Base-by-base conservation (phyloP, 1,284 basidiomycete species). In the Vanrija pseudolonga region DNA sequence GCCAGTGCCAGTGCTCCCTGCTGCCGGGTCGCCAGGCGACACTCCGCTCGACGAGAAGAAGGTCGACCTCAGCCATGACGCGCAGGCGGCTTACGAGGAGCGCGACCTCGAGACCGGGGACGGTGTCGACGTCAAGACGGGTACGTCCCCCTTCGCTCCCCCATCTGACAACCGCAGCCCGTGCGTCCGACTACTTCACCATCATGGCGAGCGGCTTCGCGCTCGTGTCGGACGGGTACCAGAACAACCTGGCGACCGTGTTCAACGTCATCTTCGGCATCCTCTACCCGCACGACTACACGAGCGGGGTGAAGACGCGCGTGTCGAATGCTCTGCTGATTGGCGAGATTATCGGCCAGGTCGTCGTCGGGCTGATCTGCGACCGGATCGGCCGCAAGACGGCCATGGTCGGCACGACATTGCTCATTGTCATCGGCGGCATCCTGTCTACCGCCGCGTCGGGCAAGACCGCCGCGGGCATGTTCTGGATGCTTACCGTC, bases 401-500 rank as follows among this genome's bases (percentile, higher is more conserved):
- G 19, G 86, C 85, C 9, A 80, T 89, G 48, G 83, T 89, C 18
- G 68, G 80, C 28, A 88, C 88, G 4, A 90, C 88, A 0, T 62
- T 83, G 26, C 68, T 87, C 28, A 87, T 90, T 57, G 83, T 87
- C 46, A 52, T 88, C 36, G 88, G 88, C 28, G 84, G 85, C n/a
- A 86, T 81, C 24, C 79, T 90, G 36, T 83, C 82, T 8, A 88
- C 88, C 2, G 87, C 84, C 6, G 84, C 88, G 15, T 81, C 85
- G 63, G 87, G 85, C 3, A 78, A 49, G 62, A 77, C 64, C 60
- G 51, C 56, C 2, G 53, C 48, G 1, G 86, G 85, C 23, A 76
- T 89, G 44, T 86, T 89, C 66, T 90, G 88, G 88, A 87, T 85
- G 72, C 49, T 68, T 49, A 87, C 86, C 0, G 74, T 89, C 57